Percentiles rank a stretch among this genome's conserved stretches.
Evolutionary conservation across 2,329 filamentous ascomycete genomes (phyloP).

Genomic region (Emericellopsis atlantica): DNA sequence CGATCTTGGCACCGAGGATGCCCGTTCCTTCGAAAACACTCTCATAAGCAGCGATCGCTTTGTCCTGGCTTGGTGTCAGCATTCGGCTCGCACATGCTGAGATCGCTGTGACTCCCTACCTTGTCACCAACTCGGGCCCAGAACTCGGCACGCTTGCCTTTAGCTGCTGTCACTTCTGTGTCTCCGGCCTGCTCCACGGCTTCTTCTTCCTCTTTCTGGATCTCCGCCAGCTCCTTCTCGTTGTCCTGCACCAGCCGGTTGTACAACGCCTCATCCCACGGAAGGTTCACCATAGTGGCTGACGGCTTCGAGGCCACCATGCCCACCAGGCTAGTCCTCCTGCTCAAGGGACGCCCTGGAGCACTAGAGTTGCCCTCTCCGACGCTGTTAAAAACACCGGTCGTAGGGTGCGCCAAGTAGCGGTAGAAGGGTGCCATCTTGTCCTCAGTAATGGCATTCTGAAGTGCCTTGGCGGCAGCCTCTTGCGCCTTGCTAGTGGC

Average conservation of each 20-base stretch:
- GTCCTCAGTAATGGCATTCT: conserved; percentile 71
- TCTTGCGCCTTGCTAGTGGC: conserved; percentile 55
- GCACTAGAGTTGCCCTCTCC: conserved; percentile 47
- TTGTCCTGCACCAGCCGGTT: conserved; percentile 65
- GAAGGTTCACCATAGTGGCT: conserved; percentile 52
- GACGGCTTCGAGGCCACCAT: conserved; percentile 63
- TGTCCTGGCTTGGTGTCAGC: conserved; percentile 50
- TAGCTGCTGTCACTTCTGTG: conserved; percentile 83
- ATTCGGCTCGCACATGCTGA: not conserved
- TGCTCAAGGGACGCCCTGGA: conserved; percentile 44
- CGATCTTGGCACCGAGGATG: conserved; percentile 92
- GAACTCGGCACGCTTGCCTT: conserved; percentile 91
- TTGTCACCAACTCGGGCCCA: conserved; percentile 95
- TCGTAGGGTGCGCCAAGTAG: conserved; percentile 68
- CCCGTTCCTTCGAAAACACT: conserved; percentile 94
- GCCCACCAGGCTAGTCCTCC: conserved; percentile 59
- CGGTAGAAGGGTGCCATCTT: conserved; percentile 84
- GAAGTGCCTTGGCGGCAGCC: conserved; percentile 57
- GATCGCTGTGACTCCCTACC: conserved; percentile 32
- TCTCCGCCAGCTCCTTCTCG: conserved; percentile 60
- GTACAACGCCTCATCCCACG: conserved; percentile 89
- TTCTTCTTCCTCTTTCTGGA: conserved; percentile 84
- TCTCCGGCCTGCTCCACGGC: conserved; percentile 93
- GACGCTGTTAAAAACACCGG: conserved; percentile 67
- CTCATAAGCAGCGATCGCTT: conserved; percentile 86